A percentile compares a stretch with the other conserved stretches of the same genome.
phyloP scores from a whole-genome alignment of 2,329 filamentous ascomycete species.

The Trichoderma cornu-damae region DNA sequence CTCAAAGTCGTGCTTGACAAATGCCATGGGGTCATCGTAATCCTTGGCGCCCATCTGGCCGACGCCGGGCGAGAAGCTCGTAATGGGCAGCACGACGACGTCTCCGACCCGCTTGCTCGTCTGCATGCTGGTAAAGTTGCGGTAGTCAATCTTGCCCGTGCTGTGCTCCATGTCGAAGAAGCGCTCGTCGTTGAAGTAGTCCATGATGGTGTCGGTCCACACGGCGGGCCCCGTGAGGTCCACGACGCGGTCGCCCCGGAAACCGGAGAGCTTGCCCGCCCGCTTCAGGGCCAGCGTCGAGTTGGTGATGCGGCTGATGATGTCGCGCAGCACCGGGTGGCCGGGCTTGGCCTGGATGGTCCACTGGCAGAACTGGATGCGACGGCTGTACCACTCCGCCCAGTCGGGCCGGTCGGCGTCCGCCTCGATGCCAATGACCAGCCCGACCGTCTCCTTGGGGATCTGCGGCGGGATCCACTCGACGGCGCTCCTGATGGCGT shows the following conservation, averaged over 20 bases:
- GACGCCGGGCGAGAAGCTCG: constrained; percentile 93
- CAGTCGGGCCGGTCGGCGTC: constrained; percentile 91
- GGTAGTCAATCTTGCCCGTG: constrained; percentile 71
- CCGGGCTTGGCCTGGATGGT: constrained; percentile 95
- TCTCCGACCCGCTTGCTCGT: constrained; percentile 83
- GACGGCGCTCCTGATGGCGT: constrained; percentile 72
- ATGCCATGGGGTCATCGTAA: constrained; percentile 88
- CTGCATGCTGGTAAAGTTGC: constrained; percentile 84
- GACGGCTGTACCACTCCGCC: constrained; percentile 90
- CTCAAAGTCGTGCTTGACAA: constrained; percentile 95
- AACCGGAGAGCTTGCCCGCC: constrained; percentile 55
- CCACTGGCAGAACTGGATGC: constrained; percentile 99
- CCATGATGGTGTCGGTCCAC: constrained; percentile 90
- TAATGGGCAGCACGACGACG: constrained; percentile 89
- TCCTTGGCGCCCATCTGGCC: constrained; percentile 88
- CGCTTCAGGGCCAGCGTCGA: constrained; percentile 71
- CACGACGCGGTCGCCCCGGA: constrained; percentile 67
- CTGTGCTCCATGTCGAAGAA: constrained; percentile 77
- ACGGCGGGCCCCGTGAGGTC: constrained; percentile 91
- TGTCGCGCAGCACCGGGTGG: constrained; percentile 82
- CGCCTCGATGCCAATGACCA: constrained; percentile 93
- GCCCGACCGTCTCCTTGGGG: constrained; percentile 69
- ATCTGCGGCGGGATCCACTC: constrained; percentile 83
- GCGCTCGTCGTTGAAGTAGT: constrained; percentile 85
- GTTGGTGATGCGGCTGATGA: constrained; percentile 80